Evolutionary conservation across 1,284 basidiomycete species (phyloP).

Genomic region (Malassezia dermatis): DNA sequence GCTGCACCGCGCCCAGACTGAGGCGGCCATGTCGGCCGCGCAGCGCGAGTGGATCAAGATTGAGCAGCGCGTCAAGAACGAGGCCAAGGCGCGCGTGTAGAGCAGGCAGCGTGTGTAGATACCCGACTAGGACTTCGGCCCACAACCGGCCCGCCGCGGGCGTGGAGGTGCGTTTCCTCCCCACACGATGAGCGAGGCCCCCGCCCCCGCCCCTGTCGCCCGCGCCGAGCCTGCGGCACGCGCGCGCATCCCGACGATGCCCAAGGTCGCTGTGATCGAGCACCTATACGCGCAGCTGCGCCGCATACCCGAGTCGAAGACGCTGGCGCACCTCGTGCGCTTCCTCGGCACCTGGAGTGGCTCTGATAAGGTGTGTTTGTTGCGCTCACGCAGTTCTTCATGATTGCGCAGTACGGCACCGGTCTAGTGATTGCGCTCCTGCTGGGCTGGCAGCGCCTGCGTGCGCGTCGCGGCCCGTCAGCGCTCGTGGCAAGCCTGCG

Average conservation of each 20-base stretch:
- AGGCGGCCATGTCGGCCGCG: slow-evolving; percentile 28
- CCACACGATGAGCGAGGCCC: not conserved
- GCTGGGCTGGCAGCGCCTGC: slow-evolving; percentile 31
- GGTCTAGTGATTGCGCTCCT: slow-evolving; percentile 40
- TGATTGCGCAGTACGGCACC: slow-evolving; percentile 42
- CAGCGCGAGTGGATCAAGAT: slow-evolving; percentile 35
- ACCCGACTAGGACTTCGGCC: not conserved
- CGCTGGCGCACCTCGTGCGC: slow-evolving; percentile 41
- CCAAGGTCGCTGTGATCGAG: not conserved
- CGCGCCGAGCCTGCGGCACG: not conserved
- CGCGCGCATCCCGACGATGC: not conserved
- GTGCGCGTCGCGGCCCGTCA: slow-evolving; percentile 28
- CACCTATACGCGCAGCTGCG: slow-evolving; percentile 19
- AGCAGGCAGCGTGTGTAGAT: not conserved
- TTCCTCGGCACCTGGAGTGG: slow-evolving; percentile 45
- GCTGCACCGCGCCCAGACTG: slow-evolving; percentile 21
- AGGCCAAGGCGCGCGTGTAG: slow-evolving; percentile 13
- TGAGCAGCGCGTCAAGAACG: slow-evolving; percentile 32
- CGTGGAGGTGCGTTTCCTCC: not conserved
- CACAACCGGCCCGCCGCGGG: not conserved
- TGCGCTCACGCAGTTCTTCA: slow-evolving; percentile 22
- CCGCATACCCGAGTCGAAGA: slow-evolving; percentile 28
- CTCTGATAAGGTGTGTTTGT: slow-evolving; percentile 32
- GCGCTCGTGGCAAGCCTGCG: slow-evolving; percentile 23
- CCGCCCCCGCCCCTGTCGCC: not conserved